phyloP scores from a whole-genome alignment of 495 filamentous ascomycete genomes.

The Melanomma pulvis-pyrius region DNA sequence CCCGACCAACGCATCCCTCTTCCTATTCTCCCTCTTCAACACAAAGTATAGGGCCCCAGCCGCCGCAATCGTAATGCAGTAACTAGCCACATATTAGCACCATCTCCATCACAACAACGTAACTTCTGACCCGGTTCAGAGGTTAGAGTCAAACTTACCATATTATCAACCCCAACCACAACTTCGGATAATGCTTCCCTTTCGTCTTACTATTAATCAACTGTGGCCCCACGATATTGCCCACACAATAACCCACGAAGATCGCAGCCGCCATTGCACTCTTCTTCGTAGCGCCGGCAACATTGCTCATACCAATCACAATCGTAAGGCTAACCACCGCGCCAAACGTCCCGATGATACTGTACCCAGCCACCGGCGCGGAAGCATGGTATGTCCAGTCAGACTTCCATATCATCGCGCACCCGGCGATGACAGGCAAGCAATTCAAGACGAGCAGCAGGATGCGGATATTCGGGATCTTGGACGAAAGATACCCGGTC shows the following conservation, averaged over 20 bases:
- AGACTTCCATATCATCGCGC: conserved; percentile 73
- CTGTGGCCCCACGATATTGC: conserved; percentile 74
- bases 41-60: conserved; percentile 60
- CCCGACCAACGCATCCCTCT: conserved; percentile 49
- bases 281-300: conserved; percentile 80
- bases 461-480: conserved; percentile 65
- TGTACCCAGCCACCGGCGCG: conserved; percentile 68
- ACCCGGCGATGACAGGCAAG: conserved; percentile 73
- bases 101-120: background rate
- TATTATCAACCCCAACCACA: conserved; percentile 72
- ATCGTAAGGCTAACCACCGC: conserved; percentile 67
- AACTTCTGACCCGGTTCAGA: background rate
- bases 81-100: conserved; percentile 49
- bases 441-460: conserved; percentile 65
- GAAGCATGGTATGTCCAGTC: conserved; percentile 65
- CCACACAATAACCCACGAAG: conserved; percentile 74
- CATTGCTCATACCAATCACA: conserved; percentile 68
- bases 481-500: conserved; percentile 62
- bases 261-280: conserved; percentile 70
- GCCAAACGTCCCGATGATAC: conserved; percentile 71
- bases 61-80: conserved; percentile 66
- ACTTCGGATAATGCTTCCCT: conserved; percentile 65
- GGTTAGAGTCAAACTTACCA: conserved; percentile 62
- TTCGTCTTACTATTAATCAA: conserved; percentile 65
- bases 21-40: conserved; percentile 60